phyloP scores from a whole-genome alignment of 495 filamentous ascomycete genomes.

The Penicillium steckii region DNA sequence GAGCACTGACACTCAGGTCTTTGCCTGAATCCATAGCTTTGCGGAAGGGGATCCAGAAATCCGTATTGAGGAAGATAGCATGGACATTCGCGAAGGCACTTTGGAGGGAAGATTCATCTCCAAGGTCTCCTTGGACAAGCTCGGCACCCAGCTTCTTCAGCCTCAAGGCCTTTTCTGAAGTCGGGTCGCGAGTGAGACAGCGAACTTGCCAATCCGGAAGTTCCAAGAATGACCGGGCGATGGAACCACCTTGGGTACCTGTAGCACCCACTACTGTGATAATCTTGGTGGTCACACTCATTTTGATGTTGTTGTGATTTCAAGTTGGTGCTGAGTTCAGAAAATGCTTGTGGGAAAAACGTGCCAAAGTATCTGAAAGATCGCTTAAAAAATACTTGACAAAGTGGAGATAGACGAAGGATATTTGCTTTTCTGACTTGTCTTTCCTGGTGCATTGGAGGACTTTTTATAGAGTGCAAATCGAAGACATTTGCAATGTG shows the following conservation, averaged over 20 bases:
- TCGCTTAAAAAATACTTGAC: too few species aligned
- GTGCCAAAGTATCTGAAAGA: too few species aligned
- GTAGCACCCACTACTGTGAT: conserved; percentile 33
- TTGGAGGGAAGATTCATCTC: conserved; percentile 39
- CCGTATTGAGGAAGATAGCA: conserved; percentile 54
- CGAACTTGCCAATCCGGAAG: conserved; percentile 40
- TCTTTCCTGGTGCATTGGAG: too few species aligned
- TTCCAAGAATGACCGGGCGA: conserved; percentile 35
- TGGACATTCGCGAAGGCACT: conserved; percentile 45
- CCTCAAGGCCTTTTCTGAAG: conserved; percentile 37
- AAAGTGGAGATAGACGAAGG: too few species aligned
- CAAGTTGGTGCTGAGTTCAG: too few species aligned
- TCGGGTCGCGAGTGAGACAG: conserved; percentile 40
- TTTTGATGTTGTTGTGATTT: too few species aligned
- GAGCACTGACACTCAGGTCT: conserved; percentile 25
- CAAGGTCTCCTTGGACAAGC: conserved; percentile 45
- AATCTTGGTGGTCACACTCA: too few species aligned
- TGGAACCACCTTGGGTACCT: conserved; percentile 51
- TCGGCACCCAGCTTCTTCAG: conserved; percentile 45
- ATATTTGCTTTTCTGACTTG: too few species aligned
- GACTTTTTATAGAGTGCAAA: not conserved
- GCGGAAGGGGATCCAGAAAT: conserved; percentile 43
- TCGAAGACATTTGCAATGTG: not conserved
- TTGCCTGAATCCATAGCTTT: conserved; percentile 9
- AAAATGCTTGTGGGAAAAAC: too few species aligned